A percentile compares a stretch with the other conserved stretches of the same genome.
Conservation (phyloP, 139 green algal species). For the Chlamydomonas incerta region DNA sequence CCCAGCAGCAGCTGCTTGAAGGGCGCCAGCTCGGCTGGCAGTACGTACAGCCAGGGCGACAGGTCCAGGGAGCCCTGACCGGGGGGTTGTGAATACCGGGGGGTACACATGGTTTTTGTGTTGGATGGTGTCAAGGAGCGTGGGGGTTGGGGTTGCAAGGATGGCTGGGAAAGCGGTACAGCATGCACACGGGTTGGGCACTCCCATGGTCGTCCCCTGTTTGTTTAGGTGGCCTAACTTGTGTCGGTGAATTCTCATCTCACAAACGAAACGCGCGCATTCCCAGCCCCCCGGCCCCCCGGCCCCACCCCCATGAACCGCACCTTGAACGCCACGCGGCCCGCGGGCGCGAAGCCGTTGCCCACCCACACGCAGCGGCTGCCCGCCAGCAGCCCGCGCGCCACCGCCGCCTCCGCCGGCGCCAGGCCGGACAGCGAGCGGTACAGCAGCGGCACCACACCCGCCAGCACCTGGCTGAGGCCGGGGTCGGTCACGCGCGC, state of each 20-base stretch:
- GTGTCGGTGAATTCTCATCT: no score
- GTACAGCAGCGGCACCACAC: conserved; percentile 74
- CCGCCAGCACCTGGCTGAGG: conserved; percentile 62
- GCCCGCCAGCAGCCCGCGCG: conserved; percentile 58
- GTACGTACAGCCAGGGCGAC: conserved; percentile 75
- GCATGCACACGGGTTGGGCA: no score
- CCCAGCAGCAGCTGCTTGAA: conserved; percentile 75
- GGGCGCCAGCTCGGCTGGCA: conserved; percentile 75
- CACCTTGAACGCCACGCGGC: conserved; percentile 71
- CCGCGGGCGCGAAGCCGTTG: conserved; percentile 70
- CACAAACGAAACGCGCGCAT: no score
- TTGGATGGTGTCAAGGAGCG: no score
- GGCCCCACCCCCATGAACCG: background rate
- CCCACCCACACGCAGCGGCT: conserved; percentile 78
- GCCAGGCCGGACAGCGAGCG: conserved; percentile 48
- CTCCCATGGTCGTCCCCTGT: no score
- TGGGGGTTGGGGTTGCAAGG: no score
- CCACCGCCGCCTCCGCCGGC: conserved; percentile 60
- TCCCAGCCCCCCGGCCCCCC: no score
- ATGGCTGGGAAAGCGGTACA: no score
- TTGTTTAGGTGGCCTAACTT: no score
- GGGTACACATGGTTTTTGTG: no score
- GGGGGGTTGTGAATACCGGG: no score
- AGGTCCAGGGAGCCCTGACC: conserved; percentile 74
- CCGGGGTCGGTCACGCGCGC: conserved; percentile 29